Base-by-base conservation (phyloP, 768 basidiomycete species). In the Kwoniella newhampshirensis region DNA sequence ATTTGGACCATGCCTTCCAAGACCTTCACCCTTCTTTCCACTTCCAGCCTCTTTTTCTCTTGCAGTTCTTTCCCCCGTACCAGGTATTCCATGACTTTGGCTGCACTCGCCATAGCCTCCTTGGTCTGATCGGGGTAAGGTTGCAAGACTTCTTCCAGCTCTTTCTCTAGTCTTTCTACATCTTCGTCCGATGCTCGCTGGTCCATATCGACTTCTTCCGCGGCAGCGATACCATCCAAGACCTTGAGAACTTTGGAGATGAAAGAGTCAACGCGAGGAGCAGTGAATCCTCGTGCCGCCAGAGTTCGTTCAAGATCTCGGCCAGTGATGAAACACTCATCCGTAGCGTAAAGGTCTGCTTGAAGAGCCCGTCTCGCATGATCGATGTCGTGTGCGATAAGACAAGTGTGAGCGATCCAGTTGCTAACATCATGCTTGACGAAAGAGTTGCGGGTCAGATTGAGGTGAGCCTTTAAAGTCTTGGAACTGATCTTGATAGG, bases 1-100 rank as follows among this genome's bases (percentile, higher is more conserved):
- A 64, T 63, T 45, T 62, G 68, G 20, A 62, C 64, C 71, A 73
- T 73, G 9, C 71, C 71, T 50, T 73, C 71, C 51, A 73, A 50
- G 8, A 73, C 71, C 47, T 66, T 70, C 26, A 70, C 68, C 25
- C 71, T 42, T 23, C 71, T 36, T 54, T 70, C 66, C 18, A 73
- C 56, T 15, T 73, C 68, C 30, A 70, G 23, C 43, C 66, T 49
- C 51, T 68, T 67, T 60, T 65, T 70, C 41, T 68, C 71, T 39
- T 70, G 68, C n/a, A 59, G 23, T 25, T 66, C 63, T 35, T 68
- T 66, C 2, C 68, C 71, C 25, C 66, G n/a, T 15, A 62, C 53
- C 11, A 73, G 46, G 36, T 66, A 68, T 53, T 73, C 71, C 46
- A 64, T 36, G 35, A 73, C 32, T 25, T 32, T 65, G 9, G 54